A percentile compares a stretch with the other conserved stretches of the same genome.
Conservation (phyloP, 192 early-diverging fungal species). For the Neocallimastix lanati region DNA sequence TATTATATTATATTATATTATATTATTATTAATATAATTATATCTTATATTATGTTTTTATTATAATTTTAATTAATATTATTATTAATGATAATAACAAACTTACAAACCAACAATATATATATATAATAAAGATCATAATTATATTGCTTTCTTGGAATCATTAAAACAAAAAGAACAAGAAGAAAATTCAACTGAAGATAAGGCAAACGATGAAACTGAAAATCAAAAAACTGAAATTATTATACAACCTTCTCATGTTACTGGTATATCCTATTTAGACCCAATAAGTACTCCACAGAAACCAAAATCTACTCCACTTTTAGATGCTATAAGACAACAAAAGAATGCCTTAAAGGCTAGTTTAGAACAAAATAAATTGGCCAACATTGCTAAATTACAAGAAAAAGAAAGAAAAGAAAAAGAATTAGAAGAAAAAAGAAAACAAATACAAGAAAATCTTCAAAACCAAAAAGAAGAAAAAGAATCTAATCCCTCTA, state of each 20-base stretch:
- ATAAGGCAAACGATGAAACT: neutral
- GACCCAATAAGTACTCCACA: constrained; percentile 11
- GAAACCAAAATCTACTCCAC: constrained; percentile 53
- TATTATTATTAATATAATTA: too few relatives aligned
- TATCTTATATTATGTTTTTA: too few relatives aligned
- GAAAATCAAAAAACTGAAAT: neutral
- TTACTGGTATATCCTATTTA: constrained; percentile 3
- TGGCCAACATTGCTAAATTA: neutral
- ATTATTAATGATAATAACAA: too few relatives aligned
- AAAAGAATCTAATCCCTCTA: too few relatives aligned
- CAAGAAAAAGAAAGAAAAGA: neutral
- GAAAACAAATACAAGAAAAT: neutral
- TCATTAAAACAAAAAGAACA: constrained; percentile 21
- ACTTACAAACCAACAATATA: too few relatives aligned
- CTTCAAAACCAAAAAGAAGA: neutral
- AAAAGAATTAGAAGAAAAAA: neutral
- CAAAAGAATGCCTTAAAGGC: constrained; percentile 32
- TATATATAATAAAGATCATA: constrained; percentile 44
- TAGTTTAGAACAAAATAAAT: constrained; percentile 20
- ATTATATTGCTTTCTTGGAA: constrained; percentile 56
- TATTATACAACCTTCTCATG: constrained; percentile 1
- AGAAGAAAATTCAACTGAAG: constrained; percentile 1
- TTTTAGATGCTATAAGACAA: constrained; percentile 52
- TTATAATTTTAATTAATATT: too few relatives aligned
- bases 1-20: too few relatives aligned